Conservation (phyloP, 495 filamentous ascomycete genomes). For the Aspergillus hancockii region DNA sequence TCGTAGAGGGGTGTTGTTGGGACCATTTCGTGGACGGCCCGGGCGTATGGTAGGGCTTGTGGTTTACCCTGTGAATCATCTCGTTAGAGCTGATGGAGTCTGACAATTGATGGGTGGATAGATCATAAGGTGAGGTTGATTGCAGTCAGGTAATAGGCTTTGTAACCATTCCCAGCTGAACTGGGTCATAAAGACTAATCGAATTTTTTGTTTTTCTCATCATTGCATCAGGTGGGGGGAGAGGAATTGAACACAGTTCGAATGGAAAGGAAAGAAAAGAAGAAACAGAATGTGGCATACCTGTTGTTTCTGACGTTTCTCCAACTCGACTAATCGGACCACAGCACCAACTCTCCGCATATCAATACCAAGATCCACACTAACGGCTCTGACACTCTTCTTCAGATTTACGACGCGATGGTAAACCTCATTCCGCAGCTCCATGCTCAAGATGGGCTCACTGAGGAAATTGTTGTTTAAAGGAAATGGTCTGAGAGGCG, state of each 20-base stretch:
- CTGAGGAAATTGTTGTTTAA: slow-evolving; percentile 70
- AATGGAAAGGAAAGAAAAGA: slow-evolving; percentile 23
- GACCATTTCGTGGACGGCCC: slow-evolving; percentile 78
- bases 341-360: slow-evolving; percentile 88
- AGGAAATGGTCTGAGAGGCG: slow-evolving; percentile 63
- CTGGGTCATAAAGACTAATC: slow-evolving; percentile 99
- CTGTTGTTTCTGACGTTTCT: slow-evolving; percentile 72
- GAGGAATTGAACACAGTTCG: slow-evolving; percentile 1
- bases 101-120: not conserved
- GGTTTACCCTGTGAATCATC: slow-evolving; percentile 64
- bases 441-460: slow-evolving; percentile 74
- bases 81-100: slow-evolving; percentile 15
- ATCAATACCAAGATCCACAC: slow-evolving; percentile 74
- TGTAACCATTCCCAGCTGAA: slow-evolving; percentile 65
- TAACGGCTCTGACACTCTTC: slow-evolving; percentile 73
- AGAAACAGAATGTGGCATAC: slow-evolving; percentile 52
- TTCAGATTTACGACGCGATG: slow-evolving; percentile 60
- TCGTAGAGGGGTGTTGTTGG: slow-evolving; percentile 53
- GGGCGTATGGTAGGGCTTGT: slow-evolving; percentile 72
- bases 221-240: slow-evolving; percentile 43
- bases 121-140: slow-evolving; percentile 14
- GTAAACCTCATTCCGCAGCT: slow-evolving; percentile 75
- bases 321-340: slow-evolving; percentile 81
- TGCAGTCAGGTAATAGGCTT: slow-evolving; percentile 31
- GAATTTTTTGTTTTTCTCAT: slow-evolving; percentile 73